Evolutionary conservation across 2,329 filamentous ascomycete genomes (phyloP), one percentile per base, ranked within the genome.

Genomic region (Microsporum audouinii): DNA sequence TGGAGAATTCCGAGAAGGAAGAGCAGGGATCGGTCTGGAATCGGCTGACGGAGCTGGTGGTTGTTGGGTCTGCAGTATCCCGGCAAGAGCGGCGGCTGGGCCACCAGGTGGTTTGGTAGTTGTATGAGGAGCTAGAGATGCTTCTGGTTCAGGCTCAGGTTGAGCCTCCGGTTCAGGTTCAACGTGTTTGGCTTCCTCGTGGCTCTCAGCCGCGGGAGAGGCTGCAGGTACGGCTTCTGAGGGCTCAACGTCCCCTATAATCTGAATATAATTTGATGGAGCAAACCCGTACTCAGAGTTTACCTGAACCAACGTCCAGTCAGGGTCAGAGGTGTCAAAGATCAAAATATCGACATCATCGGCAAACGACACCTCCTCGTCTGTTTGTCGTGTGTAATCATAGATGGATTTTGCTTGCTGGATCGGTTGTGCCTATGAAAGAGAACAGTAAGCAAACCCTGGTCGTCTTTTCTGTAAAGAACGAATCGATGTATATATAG

Each of bases 331-430:
- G 7, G 82, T 86, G 74, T 99, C 94, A 76, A 89, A 97, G 56
- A 99, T 88, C 63, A 88, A 80, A 57, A 99, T 81, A 51, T 84
- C 76, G 45, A 88, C 86, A 71, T 96, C 91, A 77, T 99, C 94
- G 57, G 89, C 83, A 72, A 99, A 97, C 29, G 92, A 97, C 7
- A 99, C 80, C 76, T 99, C 94, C 75, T 99, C 94, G 71, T 99
- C 94, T 29, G 94, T 99, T 77, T 99, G 94, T 68, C 92, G 85
- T 58, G 89, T 89, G 74, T 99, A 99, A 74, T 99, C 94, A 78
- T 92, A 99, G n/a, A 97, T 83, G n/a, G 94, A 89, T 73, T 88
- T 91, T 57, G 92, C 94, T 66, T 86, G 81, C 64, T 84, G 79
- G 64, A 83, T 75, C 29, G 88, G 83, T 68, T 81, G 77, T 62